These are phyloP conservation scores for Leptographium wingfieldii DNA, from an alignment of 2,329 filamentous ascomycete genomes.

Conservation along the genomic window DNA sequence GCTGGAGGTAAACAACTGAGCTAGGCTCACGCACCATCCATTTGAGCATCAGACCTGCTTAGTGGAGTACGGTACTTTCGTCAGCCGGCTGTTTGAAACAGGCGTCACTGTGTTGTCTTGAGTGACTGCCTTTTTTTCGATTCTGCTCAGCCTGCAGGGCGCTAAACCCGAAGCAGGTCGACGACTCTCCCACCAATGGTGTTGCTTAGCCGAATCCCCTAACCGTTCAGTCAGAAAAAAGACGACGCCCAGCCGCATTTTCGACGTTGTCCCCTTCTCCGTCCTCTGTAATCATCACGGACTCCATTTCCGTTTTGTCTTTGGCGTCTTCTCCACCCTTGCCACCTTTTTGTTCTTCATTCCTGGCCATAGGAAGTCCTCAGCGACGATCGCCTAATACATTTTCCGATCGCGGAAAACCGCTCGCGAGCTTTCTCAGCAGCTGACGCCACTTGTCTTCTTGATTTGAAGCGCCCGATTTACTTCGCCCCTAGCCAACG, in stretches of 20 bases:
- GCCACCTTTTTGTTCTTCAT: conserved; percentile 2
- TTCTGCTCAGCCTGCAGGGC: conserved; percentile 1
- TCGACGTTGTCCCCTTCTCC: conserved; percentile 7
- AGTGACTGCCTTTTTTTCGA: neutral
- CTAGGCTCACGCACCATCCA: neutral
- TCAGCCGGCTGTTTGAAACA: neutral
- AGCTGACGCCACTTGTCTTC: neutral
- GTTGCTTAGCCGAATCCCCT: conserved; percentile 1
- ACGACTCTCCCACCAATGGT: conserved; percentile 6
- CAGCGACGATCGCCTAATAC: neutral
- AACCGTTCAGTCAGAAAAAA: conserved; percentile 10
- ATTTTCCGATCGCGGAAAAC: neutral
- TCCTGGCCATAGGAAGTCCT: conserved; percentile 9
- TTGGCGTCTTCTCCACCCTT: neutral
- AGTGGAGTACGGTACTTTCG: neutral
- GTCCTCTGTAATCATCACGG: conserved; percentile 3
- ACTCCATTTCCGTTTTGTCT: conserved; percentile 1
- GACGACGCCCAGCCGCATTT: conserved; percentile 11
- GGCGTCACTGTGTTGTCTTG: neutral
- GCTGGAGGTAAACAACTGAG: neutral
- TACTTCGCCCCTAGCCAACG: neutral
- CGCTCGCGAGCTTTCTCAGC: neutral
- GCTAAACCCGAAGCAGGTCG: conserved; percentile 7
- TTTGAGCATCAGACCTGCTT: no score
- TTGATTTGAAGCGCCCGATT: neutral